These are phyloP conservation scores for Aspergillus pseudonomiae DNA, from an alignment of 2,329 filamentous ascomycete species.

Conservation along the genomic window DNA sequence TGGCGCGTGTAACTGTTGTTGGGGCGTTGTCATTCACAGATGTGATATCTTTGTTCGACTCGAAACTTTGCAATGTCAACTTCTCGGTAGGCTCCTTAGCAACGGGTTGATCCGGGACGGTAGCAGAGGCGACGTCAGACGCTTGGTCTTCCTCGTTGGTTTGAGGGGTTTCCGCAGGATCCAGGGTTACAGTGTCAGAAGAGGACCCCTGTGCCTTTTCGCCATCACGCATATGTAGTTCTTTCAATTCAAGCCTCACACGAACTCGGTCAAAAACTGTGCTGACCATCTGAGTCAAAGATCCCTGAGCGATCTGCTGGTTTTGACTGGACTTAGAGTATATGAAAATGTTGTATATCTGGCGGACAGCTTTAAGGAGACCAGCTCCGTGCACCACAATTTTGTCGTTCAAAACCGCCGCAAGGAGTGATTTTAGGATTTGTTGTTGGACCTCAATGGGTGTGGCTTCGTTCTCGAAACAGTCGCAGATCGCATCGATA, in stretches of 20 bases:
- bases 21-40: slow-evolving; percentile 68
- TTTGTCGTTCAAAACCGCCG: slow-evolving; percentile 96
- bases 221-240: slow-evolving; percentile 63
- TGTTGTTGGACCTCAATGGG: slow-evolving; percentile 91
- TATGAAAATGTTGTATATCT: slow-evolving; percentile 98
- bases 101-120: slow-evolving; percentile 45
- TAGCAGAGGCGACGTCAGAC: slow-evolving; percentile 41
- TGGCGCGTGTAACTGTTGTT: slow-evolving; percentile 66
- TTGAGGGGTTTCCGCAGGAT: slow-evolving; percentile 43
- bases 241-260: slow-evolving; percentile 81
- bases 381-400: slow-evolving; percentile 97
- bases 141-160: slow-evolving; percentile 53
- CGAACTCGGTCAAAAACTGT: slow-evolving; percentile 97
- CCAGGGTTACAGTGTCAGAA: slow-evolving; percentile 42
- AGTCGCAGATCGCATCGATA: slow-evolving; percentile 99
- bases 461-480: slow-evolving; percentile 95
- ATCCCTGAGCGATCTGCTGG: slow-evolving; percentile 95
- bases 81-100: slow-evolving; percentile 60
- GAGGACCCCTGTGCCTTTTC: slow-evolving; percentile 37
- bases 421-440: slow-evolving; percentile 94
- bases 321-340: slow-evolving; percentile 92
- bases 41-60: slow-evolving; percentile 69
- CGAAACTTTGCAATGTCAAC: slow-evolving; percentile 70
- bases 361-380: slow-evolving; percentile 90
- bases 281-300: slow-evolving; percentile 96